Conservation (phyloP, 2,329 filamentous ascomycete species). For the Samsoniella hepiali region DNA sequence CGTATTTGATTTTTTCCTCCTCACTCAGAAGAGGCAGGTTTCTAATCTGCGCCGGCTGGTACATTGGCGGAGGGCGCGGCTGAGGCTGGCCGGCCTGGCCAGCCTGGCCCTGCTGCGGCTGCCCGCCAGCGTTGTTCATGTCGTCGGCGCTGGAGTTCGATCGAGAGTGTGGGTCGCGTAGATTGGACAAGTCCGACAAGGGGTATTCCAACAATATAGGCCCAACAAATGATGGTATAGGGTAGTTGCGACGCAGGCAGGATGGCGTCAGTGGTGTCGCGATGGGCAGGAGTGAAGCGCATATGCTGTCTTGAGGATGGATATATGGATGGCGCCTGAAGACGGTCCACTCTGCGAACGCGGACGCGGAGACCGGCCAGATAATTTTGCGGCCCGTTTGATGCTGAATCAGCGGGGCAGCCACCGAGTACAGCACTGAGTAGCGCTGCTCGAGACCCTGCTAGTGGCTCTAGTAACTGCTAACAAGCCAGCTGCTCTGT, state of each 20-base stretch:
- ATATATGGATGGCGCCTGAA: neutral
- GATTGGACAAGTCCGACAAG: neutral
- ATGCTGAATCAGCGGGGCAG: slow-evolving; percentile 14
- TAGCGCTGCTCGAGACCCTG: neutral
- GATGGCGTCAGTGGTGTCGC: slow-evolving; percentile 1
- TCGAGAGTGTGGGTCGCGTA: neutral
- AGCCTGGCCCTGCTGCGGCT: slow-evolving; percentile 25
- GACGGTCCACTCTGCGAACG: neutral
- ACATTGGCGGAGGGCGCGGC: slow-evolving; percentile 39
- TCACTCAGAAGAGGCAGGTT: slow-evolving; percentile 47
- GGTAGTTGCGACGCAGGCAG: neutral
- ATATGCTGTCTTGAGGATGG: neutral
- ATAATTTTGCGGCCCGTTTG: slow-evolving; percentile 11
- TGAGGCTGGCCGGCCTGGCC: slow-evolving; percentile 26
- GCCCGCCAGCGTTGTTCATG: slow-evolving; percentile 28
- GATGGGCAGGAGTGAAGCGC: slow-evolving; percentile 2
- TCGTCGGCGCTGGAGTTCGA: neutral
- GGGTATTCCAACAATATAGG: neutral
- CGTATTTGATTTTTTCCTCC: slow-evolving; percentile 58
- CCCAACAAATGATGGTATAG: neutral
- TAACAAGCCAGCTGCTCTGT: neutral
- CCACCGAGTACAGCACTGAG: neutral
- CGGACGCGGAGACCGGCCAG: neutral
- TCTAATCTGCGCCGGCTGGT: slow-evolving; percentile 51
- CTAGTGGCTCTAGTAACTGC: neutral